Evolutionary conservation across 257 asterid species (phyloP).

Genomic region (Solanum chaucha): DNA sequence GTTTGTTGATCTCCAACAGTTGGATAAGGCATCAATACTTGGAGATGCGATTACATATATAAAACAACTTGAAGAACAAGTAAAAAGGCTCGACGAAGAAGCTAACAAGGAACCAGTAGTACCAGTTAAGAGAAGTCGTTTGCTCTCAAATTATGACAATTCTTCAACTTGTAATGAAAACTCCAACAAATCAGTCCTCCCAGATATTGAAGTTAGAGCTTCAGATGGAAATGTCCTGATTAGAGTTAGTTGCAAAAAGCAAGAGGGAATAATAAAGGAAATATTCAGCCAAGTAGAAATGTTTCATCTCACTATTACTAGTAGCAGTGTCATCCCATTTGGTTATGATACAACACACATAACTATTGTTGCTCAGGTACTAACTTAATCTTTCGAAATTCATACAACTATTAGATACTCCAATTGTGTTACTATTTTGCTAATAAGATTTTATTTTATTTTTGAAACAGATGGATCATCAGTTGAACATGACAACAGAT

Average conservation of each 20-base stretch:
- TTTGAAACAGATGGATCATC: not conserved
- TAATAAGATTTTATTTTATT: not conserved
- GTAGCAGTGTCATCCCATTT: not conserved
- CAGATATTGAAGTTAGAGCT: not conserved
- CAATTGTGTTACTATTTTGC: not conserved
- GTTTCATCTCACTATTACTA: not conserved
- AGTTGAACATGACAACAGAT: not conserved
- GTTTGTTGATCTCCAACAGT: not conserved
- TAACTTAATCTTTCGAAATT: not conserved
- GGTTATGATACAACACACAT: not conserved
- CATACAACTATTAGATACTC: not conserved
- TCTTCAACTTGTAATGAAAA: not conserved
- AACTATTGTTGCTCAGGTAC: not conserved
- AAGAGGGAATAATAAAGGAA: not conserved
- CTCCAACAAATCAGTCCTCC: not conserved
- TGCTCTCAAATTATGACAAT: not conserved
- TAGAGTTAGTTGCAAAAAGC: not conserved
- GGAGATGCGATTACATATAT: constrained; percentile 1
- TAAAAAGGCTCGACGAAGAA: not conserved
- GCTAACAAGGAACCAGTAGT: not conserved
- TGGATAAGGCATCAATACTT: constrained; percentile 2
- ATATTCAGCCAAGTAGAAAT: not conserved
- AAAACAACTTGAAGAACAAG: not conserved
- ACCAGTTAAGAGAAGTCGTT: not conserved
- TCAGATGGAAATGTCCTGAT: not conserved